Evolutionary conservation across 306 rosid species (phyloP), one percentile per base, ranked within the genome.

Genomic region (Boehmeria nivea): DNA sequence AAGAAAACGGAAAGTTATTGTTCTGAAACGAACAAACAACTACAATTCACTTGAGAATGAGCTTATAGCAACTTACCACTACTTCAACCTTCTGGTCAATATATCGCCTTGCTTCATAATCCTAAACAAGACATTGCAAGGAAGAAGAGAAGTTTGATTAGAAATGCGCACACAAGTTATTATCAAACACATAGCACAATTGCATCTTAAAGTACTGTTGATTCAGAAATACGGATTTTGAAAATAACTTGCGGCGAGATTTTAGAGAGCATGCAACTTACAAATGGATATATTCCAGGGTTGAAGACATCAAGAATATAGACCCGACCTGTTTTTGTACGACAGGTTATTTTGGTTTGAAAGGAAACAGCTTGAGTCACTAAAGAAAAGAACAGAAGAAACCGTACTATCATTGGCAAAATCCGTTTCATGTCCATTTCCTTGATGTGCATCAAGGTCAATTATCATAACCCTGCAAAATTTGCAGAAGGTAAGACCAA

Each of bases 391-490:
- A 42, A 49, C 60, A 23, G 11, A 46, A 61, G 74, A 67, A 79
- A 66, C 44, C 94, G 36, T 83, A 86, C 95, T 69, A 49, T 90
- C 94, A 56, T 64, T 36, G 23, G 82, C 61, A 54, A 90, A 90
- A 81, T 86, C 98, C 60, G 55, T 75, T 71, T 84, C 98, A 61
- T 84, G 91, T 63, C 98, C 98, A 65, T 90, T 84, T 72, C 98
- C 98, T 90, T 90, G 95, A 78, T 87, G 98, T 66, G 95, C 98
- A 70, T 90, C 98, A 55, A 90, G 95, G 84, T 87, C 98, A 70
- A 90, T 74, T 50, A 90, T 90, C 94, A 90, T 87, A 71, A 78
- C 94, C 75, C 95, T 90, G 77, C 45, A 78, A 61, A 58, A 54
- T 59, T 56, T 42, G 63, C 66, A 77, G 45, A 54, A 18, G 63